Evolutionary conservation across 164 flowering plant genomes (phyloP).

Genomic region (Paratinospora sagittata): DNA sequence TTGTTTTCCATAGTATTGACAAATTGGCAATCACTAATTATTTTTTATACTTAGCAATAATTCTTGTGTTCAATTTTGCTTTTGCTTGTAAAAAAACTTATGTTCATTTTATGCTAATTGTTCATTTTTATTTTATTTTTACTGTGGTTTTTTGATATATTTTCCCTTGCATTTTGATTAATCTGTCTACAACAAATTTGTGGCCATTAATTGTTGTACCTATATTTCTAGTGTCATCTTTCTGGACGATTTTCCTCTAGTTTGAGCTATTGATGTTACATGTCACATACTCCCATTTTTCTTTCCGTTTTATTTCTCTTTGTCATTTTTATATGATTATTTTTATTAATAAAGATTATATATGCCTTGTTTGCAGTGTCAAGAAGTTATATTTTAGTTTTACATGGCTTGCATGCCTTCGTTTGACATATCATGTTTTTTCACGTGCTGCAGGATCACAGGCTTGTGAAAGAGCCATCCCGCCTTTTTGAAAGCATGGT

Average conservation of each 20-base stretch:
- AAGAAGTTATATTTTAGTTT: not conserved
- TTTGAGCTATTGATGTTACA: not conserved
- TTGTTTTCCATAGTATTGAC: no score
- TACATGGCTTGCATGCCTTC: not conserved
- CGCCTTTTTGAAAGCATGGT: slow-evolving; percentile 97
- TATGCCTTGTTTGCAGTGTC: not conserved
- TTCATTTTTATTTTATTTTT: no score
- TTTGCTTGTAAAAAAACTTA: no score
- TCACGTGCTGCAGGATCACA: slow-evolving; percentile 60
- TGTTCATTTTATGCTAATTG: no score
- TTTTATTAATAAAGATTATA: not conserved
- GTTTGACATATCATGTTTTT: slow-evolving; percentile 3
- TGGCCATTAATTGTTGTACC: not conserved
- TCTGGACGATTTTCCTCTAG: not conserved
- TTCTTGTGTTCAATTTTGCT: no score
- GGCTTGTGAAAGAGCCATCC: slow-evolving; percentile 71
- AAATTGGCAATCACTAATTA: no score
- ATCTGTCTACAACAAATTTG: not conserved
- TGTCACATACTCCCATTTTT: not conserved
- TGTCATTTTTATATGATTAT: not conserved
- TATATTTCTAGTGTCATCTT: not conserved
- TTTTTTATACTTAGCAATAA: no score
- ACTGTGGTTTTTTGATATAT: no score
- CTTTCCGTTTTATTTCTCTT: not conserved
- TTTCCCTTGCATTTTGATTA: not conserved